Conservation (phyloP, 257 asterid genomes). For the Capsicum baccatum region DNA sequence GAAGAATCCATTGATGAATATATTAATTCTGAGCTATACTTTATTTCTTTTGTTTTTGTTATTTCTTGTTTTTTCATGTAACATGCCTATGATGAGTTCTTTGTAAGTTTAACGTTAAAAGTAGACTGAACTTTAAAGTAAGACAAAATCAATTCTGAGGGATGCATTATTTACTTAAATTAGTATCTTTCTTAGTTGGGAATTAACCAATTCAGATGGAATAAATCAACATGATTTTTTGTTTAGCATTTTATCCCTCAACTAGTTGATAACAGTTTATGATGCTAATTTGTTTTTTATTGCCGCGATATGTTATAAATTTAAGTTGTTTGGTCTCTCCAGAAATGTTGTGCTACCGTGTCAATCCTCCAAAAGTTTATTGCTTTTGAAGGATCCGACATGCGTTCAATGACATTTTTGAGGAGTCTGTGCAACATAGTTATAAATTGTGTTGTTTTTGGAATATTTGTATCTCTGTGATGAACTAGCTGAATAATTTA, state of each 20-base stretch:
- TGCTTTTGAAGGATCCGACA: too few relatives aligned
- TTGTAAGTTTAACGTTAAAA: slow-evolving; percentile 21
- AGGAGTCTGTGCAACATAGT: too few relatives aligned
- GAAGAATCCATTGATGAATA: background rate
- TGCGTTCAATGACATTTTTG: too few relatives aligned
- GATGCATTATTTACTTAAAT: background rate
- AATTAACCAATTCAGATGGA: too few relatives aligned
- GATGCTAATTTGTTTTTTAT: background rate
- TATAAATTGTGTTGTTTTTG: too few relatives aligned
- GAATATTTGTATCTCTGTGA: background rate
- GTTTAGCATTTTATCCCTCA: too few relatives aligned
- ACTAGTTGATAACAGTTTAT: too few relatives aligned
- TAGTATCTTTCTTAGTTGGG: background rate
- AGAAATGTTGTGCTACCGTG: too few relatives aligned
- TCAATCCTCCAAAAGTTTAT: too few relatives aligned
- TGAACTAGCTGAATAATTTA: slow-evolving; percentile 22
- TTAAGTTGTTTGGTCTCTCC: background rate
- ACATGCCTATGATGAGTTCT: background rate
- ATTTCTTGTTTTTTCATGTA: background rate
- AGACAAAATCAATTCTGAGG: background rate
- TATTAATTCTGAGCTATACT: background rate
- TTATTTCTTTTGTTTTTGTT: background rate
- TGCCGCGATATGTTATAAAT: background rate
- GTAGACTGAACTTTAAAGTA: background rate
- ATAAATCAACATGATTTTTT: too few relatives aligned